Evolutionary conservation across 164 flowering plant genomes (phyloP).

Genomic region (Pachysandra terminalis): DNA sequence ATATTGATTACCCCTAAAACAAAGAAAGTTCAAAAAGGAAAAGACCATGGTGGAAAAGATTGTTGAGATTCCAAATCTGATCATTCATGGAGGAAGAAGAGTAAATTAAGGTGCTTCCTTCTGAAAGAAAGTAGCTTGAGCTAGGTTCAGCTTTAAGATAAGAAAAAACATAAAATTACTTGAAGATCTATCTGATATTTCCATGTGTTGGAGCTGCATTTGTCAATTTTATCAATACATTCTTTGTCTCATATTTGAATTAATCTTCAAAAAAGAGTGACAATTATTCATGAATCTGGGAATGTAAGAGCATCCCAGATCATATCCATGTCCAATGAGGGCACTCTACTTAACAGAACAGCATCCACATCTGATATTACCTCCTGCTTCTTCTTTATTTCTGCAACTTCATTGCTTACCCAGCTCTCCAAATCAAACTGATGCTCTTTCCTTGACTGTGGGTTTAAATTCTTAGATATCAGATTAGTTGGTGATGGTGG

Average conservation of each 20-base stretch:
- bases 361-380: slow-evolving; percentile 32
- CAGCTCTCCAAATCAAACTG: slow-evolving; percentile 26
- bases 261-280: background rate
- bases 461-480: background rate
- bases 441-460: slow-evolving; percentile 21
- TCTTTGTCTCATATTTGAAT: background rate
- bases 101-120: background rate
- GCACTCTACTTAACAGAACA: too few species aligned
- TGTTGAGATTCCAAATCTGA: background rate
- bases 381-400: slow-evolving; percentile 32
- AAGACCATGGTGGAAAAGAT: background rate
- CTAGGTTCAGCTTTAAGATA: too few species aligned
- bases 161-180: too few species aligned
- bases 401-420: slow-evolving; percentile 20
- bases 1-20: too few species aligned
- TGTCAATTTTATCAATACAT: background rate
- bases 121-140: too few species aligned
- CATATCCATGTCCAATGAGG: slow-evolving; percentile 75
- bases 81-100: background rate
- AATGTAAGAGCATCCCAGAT: slow-evolving; percentile 69
- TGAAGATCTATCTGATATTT: too few species aligned
- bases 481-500: slow-evolving; percentile 1
- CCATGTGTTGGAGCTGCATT: background rate
- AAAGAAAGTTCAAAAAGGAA: too few species aligned
- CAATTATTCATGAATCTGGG: slow-evolving; percentile 29